Base-by-base conservation (phyloP, 1,284 basidiomycete genomes). In the Pseudozyma sp. region DNA sequence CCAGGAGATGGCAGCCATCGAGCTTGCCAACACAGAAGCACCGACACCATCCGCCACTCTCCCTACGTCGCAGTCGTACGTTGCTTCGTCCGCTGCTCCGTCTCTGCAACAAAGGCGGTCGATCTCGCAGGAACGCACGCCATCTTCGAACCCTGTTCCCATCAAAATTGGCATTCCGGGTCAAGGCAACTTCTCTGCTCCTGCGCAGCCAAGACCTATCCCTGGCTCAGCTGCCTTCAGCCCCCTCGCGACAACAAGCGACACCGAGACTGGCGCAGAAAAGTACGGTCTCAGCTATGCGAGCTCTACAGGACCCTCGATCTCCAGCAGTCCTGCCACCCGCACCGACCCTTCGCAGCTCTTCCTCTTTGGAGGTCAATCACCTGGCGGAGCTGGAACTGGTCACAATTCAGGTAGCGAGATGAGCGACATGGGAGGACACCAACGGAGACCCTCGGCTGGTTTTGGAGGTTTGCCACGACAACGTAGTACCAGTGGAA, bases 281-380 rank as follows among this genome's bases (percentile, higher is more conserved):
- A 69, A 68, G 8, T 81, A 69, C 51, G 77, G 79, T 12, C 64
- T 81, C 18, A 79, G 77, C 70, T 81, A 81, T 45, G 65, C 71
- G 10, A 79, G 79, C 51, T 79, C 77, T 0, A 45, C 78, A 7
- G 71, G 71, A 0, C 78, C 59, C 8, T 80, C 77, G 12, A 51
- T 79, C n/a, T 59, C 70, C 5, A 60, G 71, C 48, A 81, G 79
- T 40, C 79, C 79, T 10, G 58, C 59, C 43, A 64, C 57, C 7
- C 61, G 62, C 14, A 38, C 45, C 8, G 76, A 64, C 21, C 51
- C 62, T 11, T 52, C 59, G 11, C 62, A 72, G 19, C 40, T 47
- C 14, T 77, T 73, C 54, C 52, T 74, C 7, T 9, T 50, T 10
- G 68, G 61, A 3, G 68, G 74, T 11, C 74, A 76, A 21, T 72